Evolutionary conservation across 371 early-diverging fungal species (phyloP).

Genomic region (Circinella minor): DNA sequence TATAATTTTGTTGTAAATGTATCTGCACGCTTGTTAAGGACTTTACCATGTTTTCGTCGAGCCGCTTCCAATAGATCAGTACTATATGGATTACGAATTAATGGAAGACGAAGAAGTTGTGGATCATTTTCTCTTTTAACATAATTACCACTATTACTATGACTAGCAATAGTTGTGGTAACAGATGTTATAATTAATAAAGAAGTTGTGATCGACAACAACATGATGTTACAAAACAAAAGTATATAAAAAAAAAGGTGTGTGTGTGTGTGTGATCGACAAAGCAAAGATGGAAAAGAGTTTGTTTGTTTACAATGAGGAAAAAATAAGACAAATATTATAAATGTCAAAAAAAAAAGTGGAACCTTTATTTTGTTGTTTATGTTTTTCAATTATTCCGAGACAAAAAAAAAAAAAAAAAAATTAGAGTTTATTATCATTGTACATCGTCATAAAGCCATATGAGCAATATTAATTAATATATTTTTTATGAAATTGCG

Average conservation of each 20-base stretch:
- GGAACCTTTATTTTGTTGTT: neutral
- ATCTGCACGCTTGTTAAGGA: conserved; percentile 5
- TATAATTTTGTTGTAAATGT: conserved; percentile 13
- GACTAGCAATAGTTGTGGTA: neutral
- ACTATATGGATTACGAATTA: conserved; percentile 15
- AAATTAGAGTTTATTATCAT: too few species aligned
- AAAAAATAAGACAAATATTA: neutral
- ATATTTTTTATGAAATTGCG: too few species aligned
- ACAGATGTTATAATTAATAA: neutral
- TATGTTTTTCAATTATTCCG: neutral
- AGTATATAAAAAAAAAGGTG: too few species aligned
- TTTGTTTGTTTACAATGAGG: neutral
- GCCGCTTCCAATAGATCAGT: conserved; percentile 15
- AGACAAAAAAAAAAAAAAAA: neutral
- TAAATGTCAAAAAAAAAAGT: neutral
- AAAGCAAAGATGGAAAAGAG: neutral
- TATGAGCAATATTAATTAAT: too few species aligned
- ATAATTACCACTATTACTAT: neutral
- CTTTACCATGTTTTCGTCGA: conserved; percentile 6
- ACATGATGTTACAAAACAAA: too few species aligned
- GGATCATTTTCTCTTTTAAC: neutral
- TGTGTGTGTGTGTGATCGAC: neutral
- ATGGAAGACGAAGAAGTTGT: conserved; percentile 17
- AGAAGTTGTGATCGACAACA: neutral
- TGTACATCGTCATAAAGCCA: too few species aligned